phyloP scores from a whole-genome alignment of 768 basidiomycete genomes.

The Boletus rex-veris region DNA sequence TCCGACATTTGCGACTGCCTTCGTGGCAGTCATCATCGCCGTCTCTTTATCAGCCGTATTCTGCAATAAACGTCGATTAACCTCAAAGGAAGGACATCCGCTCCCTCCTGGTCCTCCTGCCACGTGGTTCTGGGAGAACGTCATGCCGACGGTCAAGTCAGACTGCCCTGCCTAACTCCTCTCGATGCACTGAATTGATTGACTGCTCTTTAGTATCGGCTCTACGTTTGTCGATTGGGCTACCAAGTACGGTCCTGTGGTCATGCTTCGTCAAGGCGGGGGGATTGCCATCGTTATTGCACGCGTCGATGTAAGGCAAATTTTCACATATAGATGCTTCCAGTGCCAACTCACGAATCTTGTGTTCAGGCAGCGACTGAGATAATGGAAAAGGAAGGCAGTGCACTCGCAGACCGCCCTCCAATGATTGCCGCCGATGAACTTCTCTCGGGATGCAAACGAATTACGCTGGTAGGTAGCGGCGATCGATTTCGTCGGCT shows the following conservation, averaged over 20 bases:
- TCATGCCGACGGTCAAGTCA: constrained; percentile 11
- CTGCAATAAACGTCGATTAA: neutral
- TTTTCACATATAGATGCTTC: neutral
- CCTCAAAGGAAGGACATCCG: constrained; percentile 3
- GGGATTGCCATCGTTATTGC: constrained; percentile 16
- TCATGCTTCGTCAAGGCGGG: constrained; percentile 49
- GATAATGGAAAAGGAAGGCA: constrained; percentile 61
- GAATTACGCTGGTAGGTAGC: constrained; percentile 44
- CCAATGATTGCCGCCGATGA: constrained; percentile 50
- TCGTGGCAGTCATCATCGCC: neutral
- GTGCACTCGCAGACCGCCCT: constrained; percentile 48
- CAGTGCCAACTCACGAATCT: neutral
- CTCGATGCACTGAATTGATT: neutral
- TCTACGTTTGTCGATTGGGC: constrained; percentile 48
- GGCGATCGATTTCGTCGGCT: constrained; percentile 56
- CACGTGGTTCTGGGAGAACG: constrained; percentile 4
- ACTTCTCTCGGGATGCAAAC: constrained; percentile 52
- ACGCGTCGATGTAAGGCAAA: constrained; percentile 14
- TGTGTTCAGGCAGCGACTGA: constrained; percentile 46
- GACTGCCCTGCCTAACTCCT: neutral
- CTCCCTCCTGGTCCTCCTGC: constrained; percentile 20
- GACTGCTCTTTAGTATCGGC: constrained; percentile 9
- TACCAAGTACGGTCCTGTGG: constrained; percentile 55
- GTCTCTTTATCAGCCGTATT: neutral
- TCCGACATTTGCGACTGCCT: neutral